phyloP scores from a whole-genome alignment of 257 asterid genomes.

The Paulownia fortunei region DNA sequence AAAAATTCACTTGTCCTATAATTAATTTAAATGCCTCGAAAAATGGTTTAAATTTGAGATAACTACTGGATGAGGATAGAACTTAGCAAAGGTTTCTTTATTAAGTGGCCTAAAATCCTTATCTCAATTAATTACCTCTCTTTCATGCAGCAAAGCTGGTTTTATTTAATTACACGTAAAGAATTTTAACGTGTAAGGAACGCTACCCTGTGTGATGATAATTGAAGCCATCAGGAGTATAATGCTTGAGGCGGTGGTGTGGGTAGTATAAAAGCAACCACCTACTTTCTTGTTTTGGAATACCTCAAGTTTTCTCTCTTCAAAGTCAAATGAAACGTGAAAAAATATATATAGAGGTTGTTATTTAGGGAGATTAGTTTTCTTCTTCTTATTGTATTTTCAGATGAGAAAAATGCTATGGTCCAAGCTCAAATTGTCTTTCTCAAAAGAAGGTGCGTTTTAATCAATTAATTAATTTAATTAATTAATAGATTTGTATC shows the following conservation, averaged over 20 bases:
- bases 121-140: background rate
- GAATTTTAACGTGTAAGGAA: slow-evolving; percentile 47
- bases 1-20: background rate
- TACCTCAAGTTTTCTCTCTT: slow-evolving; percentile 16
- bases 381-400: slow-evolving; percentile 6
- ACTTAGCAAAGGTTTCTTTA: background rate
- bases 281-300: slow-evolving; percentile 21
- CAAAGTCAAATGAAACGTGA: background rate
- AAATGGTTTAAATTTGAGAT: no score
- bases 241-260: slow-evolving; percentile 24
- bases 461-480: background rate
- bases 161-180: slow-evolving; percentile 35
- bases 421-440: slow-evolving; percentile 40
- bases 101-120: background rate
- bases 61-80: background rate
- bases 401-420: slow-evolving; percentile 30
- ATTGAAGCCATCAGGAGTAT: background rate
- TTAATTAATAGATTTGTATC: no score
- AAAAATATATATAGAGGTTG: slow-evolving; percentile 27
- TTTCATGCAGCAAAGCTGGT: slow-evolving; percentile 19
- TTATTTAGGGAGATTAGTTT: slow-evolving; percentile 7
- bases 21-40: no score
- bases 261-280: slow-evolving; percentile 20
- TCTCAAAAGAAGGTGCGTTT: slow-evolving; percentile 42
- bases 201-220: slow-evolving; percentile 24